phyloP scores from a whole-genome alignment of 495 filamentous ascomycete species.

The Aspergillus kassunensis region DNA sequence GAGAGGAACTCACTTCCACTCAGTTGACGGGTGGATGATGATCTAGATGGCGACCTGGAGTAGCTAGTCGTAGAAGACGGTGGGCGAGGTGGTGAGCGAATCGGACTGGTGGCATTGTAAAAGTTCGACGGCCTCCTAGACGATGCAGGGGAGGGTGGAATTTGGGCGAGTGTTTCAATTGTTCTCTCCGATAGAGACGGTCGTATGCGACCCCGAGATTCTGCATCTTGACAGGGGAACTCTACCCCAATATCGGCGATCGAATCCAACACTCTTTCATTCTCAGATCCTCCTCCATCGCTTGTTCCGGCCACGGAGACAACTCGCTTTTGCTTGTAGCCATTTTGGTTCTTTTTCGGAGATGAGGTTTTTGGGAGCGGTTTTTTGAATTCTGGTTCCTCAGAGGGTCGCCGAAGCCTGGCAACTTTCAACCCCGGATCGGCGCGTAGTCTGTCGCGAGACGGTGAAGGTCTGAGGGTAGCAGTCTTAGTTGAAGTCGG shows the following conservation, averaged over 20 bases:
- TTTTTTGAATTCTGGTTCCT: constrained; percentile 39
- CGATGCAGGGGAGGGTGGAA: constrained; percentile 62
- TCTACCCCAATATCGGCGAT: constrained; percentile 6
- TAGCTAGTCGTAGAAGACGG: constrained; percentile 50
- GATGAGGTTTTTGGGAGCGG: constrained; percentile 28
- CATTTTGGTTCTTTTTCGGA: constrained; percentile 20
- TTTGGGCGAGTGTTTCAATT: constrained; percentile 60
- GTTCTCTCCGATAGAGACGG: constrained; percentile 67
- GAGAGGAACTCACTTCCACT: constrained; percentile 25
- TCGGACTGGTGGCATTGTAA: constrained; percentile 54
- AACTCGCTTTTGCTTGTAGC: constrained; percentile 15
- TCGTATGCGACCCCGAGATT: constrained; percentile 31
- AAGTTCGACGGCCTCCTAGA: constrained; percentile 55
- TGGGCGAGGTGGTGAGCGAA: constrained; percentile 52
- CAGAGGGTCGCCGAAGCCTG: constrained; percentile 38
- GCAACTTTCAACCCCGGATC: constrained; percentile 37
- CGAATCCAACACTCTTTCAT: constrained; percentile 15
- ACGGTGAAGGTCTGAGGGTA: constrained; percentile 42
- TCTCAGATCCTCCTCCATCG: constrained; percentile 17
- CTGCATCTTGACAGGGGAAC: constrained; percentile 12
- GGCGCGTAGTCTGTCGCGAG: constrained; percentile 39
- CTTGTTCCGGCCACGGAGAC: constrained; percentile 16
- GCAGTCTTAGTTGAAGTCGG: constrained; percentile 34
- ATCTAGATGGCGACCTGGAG: constrained; percentile 48
- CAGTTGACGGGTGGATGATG: constrained; percentile 29